Evolutionary conservation across 2,329 filamentous ascomycete genomes (phyloP), one percentile per base, ranked within the genome.

Genomic region (Curvularia lunata): DNA sequence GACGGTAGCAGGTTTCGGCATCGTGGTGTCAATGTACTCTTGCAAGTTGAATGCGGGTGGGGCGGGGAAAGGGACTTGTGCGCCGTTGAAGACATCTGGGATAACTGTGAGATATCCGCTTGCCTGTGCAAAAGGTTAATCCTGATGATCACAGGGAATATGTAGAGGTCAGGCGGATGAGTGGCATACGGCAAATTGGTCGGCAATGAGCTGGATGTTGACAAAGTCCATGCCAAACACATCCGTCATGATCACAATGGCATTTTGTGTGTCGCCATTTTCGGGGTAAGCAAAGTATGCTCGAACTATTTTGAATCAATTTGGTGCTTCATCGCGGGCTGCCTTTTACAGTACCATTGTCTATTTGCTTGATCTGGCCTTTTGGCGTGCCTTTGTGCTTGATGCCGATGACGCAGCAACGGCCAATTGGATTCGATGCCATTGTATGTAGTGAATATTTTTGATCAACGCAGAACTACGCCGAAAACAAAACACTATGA

Each of bases 31-130:
- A n/a, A 85, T 67, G 83, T 84, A 87, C 5, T 75, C 68, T 66
- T 77, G 75, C 48, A 87, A 66, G 63, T 85, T 68, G 64, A 81
- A 84, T 58, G 79, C 80, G 18, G 73, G 77, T 6, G 80, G 77
- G 47, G 78, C 80, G 71, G 87, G 84, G 61, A 88, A 68, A 1
- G 79, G 70, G 52, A 91, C 74, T 16, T 85, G 72, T 69, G 91
- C 87, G 58, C 87, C 88, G 62, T 86, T 82, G 82, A 92, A 90
- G 51, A 90, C 77, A 74, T 93, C 90, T 27, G 89, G 85, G 59
- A 92, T 82, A 41, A 91, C 78, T 54, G 84, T 84, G 55, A 87
- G 80, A 79, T 91, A 92, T 66, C 88, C 90, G 73, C 89, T 89
- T 63, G 32, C 46, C 46, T 48, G 19, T 27, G 25, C 10, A 7